Evolutionary conservation across 1,284 basidiomycete genomes (phyloP).

Genomic region (Leccinum fuscescens): DNA sequence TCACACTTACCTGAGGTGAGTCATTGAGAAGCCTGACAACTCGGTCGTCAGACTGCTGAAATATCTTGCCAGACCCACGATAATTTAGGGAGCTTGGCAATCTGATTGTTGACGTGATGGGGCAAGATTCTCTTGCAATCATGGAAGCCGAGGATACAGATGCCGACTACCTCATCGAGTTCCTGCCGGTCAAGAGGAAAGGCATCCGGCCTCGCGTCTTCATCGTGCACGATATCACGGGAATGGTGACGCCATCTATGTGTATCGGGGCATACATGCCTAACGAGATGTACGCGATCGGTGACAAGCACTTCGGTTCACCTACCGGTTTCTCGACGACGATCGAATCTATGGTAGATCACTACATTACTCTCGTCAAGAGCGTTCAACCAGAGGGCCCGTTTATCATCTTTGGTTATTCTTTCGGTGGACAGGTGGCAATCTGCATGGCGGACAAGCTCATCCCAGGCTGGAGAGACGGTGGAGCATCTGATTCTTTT

Average conservation of each 20-base stretch:
- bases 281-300: conserved; percentile 34
- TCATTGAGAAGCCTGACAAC: neutral
- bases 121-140: conserved; percentile 26
- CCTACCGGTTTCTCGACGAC: conserved; percentile 23
- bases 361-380: conserved; percentile 31
- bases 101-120: conserved; percentile 30
- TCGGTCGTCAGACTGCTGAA: neutral
- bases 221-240: conserved; percentile 32
- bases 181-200: conserved; percentile 33
- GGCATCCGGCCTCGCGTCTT: conserved; percentile 27
- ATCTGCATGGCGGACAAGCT: conserved; percentile 29
- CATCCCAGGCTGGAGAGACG: conserved; percentile 19
- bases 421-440: conserved; percentile 30
- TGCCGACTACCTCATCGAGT: conserved; percentile 27
- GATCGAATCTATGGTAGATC: conserved; percentile 31
- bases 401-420: conserved; percentile 27
- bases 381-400: conserved; percentile 26
- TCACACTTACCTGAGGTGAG: conserved; percentile 30
- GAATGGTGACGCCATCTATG: conserved; percentile 34
- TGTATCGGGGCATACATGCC: conserved; percentile 33
- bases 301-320: conserved; percentile 31
- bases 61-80: conserved; percentile 19
- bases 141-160: conserved; percentile 31
- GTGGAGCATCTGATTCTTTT: conserved; percentile 29
- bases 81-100: conserved; percentile 23